phyloP scores from a whole-genome alignment of 139 green algal genomes.

The Haematococcus lacustris region DNA sequence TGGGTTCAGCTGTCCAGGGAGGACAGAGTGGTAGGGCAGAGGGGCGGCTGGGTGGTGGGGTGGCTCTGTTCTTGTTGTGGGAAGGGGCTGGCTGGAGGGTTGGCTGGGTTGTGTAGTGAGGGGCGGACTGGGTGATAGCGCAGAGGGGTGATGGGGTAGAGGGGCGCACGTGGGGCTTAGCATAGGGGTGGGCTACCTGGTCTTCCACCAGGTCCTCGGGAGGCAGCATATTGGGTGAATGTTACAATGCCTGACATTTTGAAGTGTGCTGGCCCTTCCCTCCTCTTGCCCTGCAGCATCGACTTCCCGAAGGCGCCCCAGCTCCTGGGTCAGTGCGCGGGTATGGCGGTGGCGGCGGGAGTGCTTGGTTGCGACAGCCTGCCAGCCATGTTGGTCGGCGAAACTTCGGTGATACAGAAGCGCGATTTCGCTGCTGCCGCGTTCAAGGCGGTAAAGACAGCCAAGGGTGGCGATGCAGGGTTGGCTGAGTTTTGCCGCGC shows the following conservation, averaged over 20 bases:
- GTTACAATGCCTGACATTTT: neutral
- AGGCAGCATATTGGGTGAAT: neutral
- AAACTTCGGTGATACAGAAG: conserved; percentile 35
- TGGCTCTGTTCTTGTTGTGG: neutral
- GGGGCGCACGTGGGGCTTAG: too few relatives aligned
- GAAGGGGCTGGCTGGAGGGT: neutral
- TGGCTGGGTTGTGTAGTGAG: neutral
- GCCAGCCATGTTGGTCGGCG: conserved; percentile 9
- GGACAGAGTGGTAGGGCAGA: neutral
- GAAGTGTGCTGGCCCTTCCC: neutral
- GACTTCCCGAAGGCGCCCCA: conserved; percentile 65
- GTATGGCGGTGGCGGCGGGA: conserved; percentile 22
- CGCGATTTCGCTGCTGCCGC: conserved; percentile 42
- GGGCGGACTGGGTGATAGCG: neutral
- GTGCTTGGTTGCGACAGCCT: conserved; percentile 13
- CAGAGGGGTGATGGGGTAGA: neutral
- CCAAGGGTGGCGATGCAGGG: conserved; percentile 23
- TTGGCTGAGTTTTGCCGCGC: conserved; percentile 21
- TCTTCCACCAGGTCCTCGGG: neutral
- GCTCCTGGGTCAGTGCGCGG: conserved; percentile 59
- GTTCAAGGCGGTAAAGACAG: conserved; percentile 34
- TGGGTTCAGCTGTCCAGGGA: neutral
- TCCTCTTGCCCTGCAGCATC: conserved; percentile 38
- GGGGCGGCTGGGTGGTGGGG: neutral
- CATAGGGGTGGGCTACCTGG: neutral